Conservation (phyloP, 2,329 filamentous ascomycete genomes). For the Chaetomiaceae sp. region DNA sequence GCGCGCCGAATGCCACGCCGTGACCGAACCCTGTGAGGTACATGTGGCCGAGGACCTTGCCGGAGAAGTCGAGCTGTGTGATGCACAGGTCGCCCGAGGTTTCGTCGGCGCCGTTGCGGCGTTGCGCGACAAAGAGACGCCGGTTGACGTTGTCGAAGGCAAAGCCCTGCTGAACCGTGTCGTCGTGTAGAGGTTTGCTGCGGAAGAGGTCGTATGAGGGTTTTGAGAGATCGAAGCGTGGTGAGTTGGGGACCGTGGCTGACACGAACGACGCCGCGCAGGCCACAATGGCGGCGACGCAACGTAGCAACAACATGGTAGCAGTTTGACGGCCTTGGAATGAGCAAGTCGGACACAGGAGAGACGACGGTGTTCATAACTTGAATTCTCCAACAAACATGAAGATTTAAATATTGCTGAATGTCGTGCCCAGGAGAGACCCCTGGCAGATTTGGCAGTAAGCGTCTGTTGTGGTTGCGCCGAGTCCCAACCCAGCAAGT, state of each 20-base stretch:
- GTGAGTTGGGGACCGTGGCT: slow-evolving; percentile 20
- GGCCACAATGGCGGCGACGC: background rate
- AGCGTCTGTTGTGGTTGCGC: too few species aligned
- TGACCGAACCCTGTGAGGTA: slow-evolving; percentile 14
- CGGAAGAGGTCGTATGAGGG: slow-evolving; percentile 18
- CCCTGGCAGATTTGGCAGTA: too few species aligned
- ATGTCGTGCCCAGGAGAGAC: too few species aligned
- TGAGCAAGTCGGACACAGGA: too few species aligned
- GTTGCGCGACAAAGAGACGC: slow-evolving; percentile 17
- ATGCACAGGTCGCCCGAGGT: slow-evolving; percentile 13
- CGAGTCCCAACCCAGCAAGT: too few species aligned
- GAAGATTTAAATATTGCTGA: too few species aligned
- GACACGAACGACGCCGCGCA: background rate
- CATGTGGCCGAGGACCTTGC: slow-evolving; percentile 12
- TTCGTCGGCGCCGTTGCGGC: slow-evolving; percentile 8
- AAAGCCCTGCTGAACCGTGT: slow-evolving; percentile 14
- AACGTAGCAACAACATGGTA: background rate
- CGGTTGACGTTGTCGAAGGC: slow-evolving; percentile 16
- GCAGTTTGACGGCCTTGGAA: too few species aligned
- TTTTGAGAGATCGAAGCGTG: slow-evolving; percentile 13
- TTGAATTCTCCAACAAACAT: too few species aligned
- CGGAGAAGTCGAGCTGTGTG: slow-evolving; percentile 17
- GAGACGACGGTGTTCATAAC: too few species aligned
- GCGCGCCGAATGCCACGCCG: slow-evolving; percentile 14
- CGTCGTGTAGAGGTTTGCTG: slow-evolving; percentile 11